Base-by-base conservation (phyloP, 306 rosid genomes). In the Cyamopsis tetragonoloba region DNA sequence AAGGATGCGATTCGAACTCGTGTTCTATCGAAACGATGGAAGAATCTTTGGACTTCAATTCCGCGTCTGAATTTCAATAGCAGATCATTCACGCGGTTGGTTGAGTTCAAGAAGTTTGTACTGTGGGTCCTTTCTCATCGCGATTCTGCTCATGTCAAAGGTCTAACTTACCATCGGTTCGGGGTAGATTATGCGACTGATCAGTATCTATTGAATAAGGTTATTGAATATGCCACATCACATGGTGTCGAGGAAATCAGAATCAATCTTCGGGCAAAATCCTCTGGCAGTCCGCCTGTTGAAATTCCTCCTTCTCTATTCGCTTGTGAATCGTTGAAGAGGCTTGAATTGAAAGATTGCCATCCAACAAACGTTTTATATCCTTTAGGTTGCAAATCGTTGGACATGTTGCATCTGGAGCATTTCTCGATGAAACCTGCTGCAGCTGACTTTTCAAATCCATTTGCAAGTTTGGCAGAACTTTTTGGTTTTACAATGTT, bases 141-240 rank as follows among this genome's bases (percentile, higher is more conserved):
- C 0, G 85, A 81, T 48, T 39, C 74, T 24, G 55, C 77, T 20
- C 70, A 39, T 12, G 50, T 81, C 62, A 72, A 77, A 44, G 24
- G 46, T 72, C 85, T 81, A 48, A 46, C 31, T 41, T 81, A 81
- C 66, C 8, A 19, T 34, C 82, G 85, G 47, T 74, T 60, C 27
- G 82, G 85, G 59, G 85, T 77, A 7, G 85, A 81, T 62, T 81
- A 81, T 68, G 79, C 85, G 0, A 81, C 85, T 1, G 85, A 81
- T 77, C 85, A 81, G 34, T 1, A 41, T 23, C 82, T 81, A 12
- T 62, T 81, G 69, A 77, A 73, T 48, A 81, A 68, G 74, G 80
- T 81, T 30, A 68, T 81, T 68, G 85, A 81, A 27, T 70, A 72
- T 49, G 82, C 74, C 19, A 47, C 71, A 20, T 54, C 62, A 6